Evolutionary conservation across 1,139 yeast species (phyloP).

Genomic region (Suhomyces wounanorum): DNA sequence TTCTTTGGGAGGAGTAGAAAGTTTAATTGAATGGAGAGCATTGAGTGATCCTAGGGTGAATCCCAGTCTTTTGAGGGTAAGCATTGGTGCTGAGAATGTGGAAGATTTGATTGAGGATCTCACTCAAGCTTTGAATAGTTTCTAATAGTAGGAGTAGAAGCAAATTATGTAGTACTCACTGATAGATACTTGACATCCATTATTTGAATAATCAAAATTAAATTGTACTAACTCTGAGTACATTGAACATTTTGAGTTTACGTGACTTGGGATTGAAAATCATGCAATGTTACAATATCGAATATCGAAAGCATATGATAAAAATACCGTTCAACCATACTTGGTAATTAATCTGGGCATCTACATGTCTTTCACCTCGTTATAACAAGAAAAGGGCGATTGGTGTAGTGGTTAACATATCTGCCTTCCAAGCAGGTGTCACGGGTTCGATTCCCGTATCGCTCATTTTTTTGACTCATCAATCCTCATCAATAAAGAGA

Average conservation of each 20-base stretch:
- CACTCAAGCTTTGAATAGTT: slow-evolving; percentile 5
- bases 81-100: slow-evolving; percentile 76
- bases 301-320: too few relatives aligned
- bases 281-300: not conserved
- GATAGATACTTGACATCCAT: too few relatives aligned
- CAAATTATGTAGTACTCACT: too few relatives aligned
- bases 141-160: not conserved
- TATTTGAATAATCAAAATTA: not conserved
- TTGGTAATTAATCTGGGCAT: too few relatives aligned
- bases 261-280: too few relatives aligned
- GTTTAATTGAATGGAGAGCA: slow-evolving; percentile 88
- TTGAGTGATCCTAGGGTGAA: slow-evolving; percentile 63
- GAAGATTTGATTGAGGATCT: slow-evolving; percentile 75
- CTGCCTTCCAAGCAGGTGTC: slow-evolving; percentile 82
- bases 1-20: slow-evolving; percentile 91
- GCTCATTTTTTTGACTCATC: slow-evolving; percentile 44
- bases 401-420: slow-evolving; percentile 56
- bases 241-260: too few relatives aligned
- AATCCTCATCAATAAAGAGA: not conserved
- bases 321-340: too few relatives aligned
- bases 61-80: slow-evolving; percentile 63
- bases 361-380: not conserved
- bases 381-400: slow-evolving; percentile 36
- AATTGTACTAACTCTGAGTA: too few relatives aligned
- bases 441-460: slow-evolving; percentile 84